phyloP scores from a whole-genome alignment of 305 asterid species.

The Euphrasia arctica region DNA sequence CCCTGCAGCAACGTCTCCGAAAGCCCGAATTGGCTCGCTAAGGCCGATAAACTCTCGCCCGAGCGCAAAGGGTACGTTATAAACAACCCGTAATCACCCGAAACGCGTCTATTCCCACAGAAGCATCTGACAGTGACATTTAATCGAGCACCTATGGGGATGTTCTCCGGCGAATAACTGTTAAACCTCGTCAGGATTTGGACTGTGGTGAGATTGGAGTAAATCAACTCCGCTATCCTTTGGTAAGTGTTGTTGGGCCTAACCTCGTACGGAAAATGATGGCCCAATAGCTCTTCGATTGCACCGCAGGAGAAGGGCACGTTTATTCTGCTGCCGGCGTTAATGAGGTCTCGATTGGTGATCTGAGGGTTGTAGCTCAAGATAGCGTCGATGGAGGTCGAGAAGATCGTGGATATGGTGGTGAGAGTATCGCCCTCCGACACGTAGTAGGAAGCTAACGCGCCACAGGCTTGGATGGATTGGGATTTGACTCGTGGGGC shows the following conservation, averaged over 20 bases:
- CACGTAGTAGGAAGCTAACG: slow-evolving; percentile 62
- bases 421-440: slow-evolving; percentile 52
- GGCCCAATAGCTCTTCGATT: slow-evolving; percentile 44
- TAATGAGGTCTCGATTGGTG: slow-evolving; percentile 35
- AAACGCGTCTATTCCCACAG: slow-evolving; percentile 52
- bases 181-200: slow-evolving; percentile 54
- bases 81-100: slow-evolving; percentile 55
- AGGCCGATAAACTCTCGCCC: slow-evolving; percentile 33
- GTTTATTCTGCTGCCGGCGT: slow-evolving; percentile 33
- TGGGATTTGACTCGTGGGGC: slow-evolving; percentile 39
- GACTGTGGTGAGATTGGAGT: slow-evolving; percentile 58
- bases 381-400: slow-evolving; percentile 38
- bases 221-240: slow-evolving; percentile 31
- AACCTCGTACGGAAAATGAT: slow-evolving; percentile 39
- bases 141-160: slow-evolving; percentile 32
- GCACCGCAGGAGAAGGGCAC: slow-evolving; percentile 57
- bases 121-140: slow-evolving; percentile 59
- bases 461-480: slow-evolving; percentile 42
- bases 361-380: slow-evolving; percentile 50
- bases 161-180: slow-evolving; percentile 25
- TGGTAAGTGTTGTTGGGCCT: slow-evolving; percentile 33
- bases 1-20: slow-evolving; percentile 46
- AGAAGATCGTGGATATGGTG: slow-evolving; percentile 39
- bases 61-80: slow-evolving; percentile 56
- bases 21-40: slow-evolving; percentile 36